Evolutionary conservation across 2,329 filamentous ascomycete genomes (phyloP).

Genomic region (Diplodia corticola): DNA sequence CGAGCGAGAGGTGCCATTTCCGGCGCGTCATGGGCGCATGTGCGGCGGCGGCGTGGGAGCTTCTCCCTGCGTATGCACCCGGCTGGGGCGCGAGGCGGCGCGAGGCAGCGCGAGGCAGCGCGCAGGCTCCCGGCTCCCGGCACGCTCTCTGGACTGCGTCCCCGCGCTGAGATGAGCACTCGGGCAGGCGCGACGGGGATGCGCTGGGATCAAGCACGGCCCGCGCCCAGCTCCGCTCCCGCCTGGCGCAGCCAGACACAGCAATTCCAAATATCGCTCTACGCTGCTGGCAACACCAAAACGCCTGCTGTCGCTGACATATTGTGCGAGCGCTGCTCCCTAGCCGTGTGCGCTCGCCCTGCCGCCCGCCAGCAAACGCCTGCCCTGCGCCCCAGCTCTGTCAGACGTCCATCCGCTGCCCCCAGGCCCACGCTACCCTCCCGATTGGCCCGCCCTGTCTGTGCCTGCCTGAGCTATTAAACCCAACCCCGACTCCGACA

Average conservation of each 20-base stretch:
- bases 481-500: slow-evolving; percentile 11
- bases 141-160: too few relatives aligned
- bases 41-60: too few relatives aligned
- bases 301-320: slow-evolving; percentile 17
- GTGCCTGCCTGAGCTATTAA: slow-evolving; percentile 18
- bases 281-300: slow-evolving; percentile 19
- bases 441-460: slow-evolving; percentile 14
- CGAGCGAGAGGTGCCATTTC: too few relatives aligned
- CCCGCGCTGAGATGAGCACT: not conserved
- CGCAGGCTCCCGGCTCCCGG: not conserved
- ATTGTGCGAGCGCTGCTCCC: slow-evolving; percentile 6
- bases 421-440: slow-evolving; percentile 4
- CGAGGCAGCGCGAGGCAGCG: not conserved
- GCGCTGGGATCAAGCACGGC: slow-evolving; percentile 6
- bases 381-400: slow-evolving; percentile 21
- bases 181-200: too few relatives aligned
- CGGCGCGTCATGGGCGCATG: too few relatives aligned
- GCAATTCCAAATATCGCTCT: slow-evolving; percentile 20
- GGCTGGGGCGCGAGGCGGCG: too few relatives aligned
- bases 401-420: slow-evolving; percentile 19
- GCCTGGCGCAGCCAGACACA: slow-evolving; percentile 2
- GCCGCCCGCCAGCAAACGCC: too few relatives aligned
- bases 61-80: too few relatives aligned
- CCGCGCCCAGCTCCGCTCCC: slow-evolving; percentile 10
- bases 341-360: not conserved